These are phyloP conservation scores for Russula ochroleuca DNA, from an alignment of 768 basidiomycete genomes.

Conservation along the genomic window DNA sequence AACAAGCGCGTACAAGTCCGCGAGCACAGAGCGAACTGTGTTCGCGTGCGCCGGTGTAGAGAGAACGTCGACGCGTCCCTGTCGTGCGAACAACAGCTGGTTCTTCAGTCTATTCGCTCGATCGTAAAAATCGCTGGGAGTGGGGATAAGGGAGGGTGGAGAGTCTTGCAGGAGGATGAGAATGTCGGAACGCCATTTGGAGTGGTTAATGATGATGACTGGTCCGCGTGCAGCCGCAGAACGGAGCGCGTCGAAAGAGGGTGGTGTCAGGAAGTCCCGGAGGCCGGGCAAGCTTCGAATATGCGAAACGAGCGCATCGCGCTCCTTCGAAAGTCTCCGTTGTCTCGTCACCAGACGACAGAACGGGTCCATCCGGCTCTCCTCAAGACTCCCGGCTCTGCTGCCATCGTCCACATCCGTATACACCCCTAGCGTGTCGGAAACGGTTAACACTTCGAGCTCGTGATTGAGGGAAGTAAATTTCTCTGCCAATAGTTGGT, in stretches of 20 bases:
- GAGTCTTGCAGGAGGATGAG: slow-evolving; percentile 5
- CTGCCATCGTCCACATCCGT: neutral
- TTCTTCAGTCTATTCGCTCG: neutral
- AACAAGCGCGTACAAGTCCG: slow-evolving; percentile 3
- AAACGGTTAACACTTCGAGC: slow-evolving; percentile 6
- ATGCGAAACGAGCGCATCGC: neutral
- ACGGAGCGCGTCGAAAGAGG: slow-evolving; percentile 5
- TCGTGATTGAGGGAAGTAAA: neutral
- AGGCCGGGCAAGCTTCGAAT: neutral
- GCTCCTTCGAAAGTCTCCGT: neutral
- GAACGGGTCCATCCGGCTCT: neutral
- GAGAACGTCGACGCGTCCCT: neutral
- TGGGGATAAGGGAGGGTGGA: neutral
- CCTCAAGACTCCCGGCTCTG: neutral
- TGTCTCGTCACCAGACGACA: slow-evolving; percentile 5
- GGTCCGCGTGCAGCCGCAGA: slow-evolving; percentile 3
- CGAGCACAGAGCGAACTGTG: neutral
- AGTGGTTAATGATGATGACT: slow-evolving; percentile 17
- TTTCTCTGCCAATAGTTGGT: neutral
- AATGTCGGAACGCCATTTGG: slow-evolving; percentile 13
- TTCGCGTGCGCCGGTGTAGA: neutral
- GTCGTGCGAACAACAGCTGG: neutral
- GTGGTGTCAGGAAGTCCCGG: neutral
- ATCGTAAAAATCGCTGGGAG: neutral
- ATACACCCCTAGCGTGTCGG: neutral